phyloP scores from a whole-genome alignment of 495 filamentous ascomycete species.

The Aspergillus asperescens region DNA sequence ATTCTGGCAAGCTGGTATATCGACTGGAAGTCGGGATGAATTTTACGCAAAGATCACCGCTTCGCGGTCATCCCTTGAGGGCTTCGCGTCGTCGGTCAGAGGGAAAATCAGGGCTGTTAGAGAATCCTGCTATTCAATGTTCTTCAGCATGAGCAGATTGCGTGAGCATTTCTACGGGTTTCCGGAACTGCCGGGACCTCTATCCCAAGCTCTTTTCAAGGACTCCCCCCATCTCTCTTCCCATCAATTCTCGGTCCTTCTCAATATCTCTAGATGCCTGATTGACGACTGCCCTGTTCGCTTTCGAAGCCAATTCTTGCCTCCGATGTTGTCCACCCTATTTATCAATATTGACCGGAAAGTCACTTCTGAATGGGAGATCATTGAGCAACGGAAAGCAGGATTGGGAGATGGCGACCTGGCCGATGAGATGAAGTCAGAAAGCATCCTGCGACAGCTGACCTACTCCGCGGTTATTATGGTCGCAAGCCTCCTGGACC shows the following conservation, averaged over 20 bases:
- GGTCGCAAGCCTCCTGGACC: conserved; percentile 81
- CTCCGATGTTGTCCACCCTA: conserved; percentile 73
- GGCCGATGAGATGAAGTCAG: conserved; percentile 94
- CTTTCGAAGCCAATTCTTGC: conserved; percentile 73
- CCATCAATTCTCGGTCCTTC: conserved; percentile 85
- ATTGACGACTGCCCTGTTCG: conserved; percentile 86
- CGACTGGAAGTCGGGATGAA: conserved; percentile 86
- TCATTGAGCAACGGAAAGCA: conserved; percentile 57
- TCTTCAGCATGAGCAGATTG: conserved; percentile 87
- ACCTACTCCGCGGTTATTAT: conserved; percentile 88
- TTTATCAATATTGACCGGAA: conserved; percentile 84
- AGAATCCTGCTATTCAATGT: conserved; percentile 86
- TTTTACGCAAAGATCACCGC: conserved; percentile 89
- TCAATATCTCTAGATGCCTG: conserved; percentile 78
- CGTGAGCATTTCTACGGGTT: conserved; percentile 87
- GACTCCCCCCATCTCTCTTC: conserved; percentile 81
- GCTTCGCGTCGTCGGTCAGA: conserved; percentile 86
- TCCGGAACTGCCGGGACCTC: conserved; percentile 71
- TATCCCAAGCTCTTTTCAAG: conserved; percentile 78
- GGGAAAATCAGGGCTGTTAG: conserved; percentile 83
- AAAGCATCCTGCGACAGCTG: conserved; percentile 91
- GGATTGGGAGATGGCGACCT: conserved; percentile 64
- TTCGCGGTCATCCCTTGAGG: conserved; percentile 85
- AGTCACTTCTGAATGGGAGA: conserved; percentile 77
- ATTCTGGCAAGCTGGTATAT: conserved; percentile 98